These are phyloP conservation scores for Eucalyptus lansdowneana DNA, from an alignment of 345 rosid species.

Conservation along the genomic window DNA sequence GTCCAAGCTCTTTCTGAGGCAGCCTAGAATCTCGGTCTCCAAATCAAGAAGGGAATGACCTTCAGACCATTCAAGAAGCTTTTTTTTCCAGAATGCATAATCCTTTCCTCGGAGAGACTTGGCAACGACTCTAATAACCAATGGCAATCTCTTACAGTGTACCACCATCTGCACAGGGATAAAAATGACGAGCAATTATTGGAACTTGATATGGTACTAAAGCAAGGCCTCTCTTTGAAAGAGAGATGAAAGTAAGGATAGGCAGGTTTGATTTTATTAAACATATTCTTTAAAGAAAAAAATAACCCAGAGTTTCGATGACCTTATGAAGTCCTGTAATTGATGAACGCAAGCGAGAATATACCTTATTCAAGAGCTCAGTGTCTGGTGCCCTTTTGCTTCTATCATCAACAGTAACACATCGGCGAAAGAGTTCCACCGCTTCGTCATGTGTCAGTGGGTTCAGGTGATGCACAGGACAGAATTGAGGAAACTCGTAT, in stretches of 20 bases:
- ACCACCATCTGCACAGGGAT: constrained; percentile 24
- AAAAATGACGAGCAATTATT: neutral
- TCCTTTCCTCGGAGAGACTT: constrained; percentile 22
- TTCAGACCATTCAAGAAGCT: constrained; percentile 7
- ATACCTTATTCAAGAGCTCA: neutral
- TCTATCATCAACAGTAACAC: neutral
- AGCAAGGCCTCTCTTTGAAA: neutral
- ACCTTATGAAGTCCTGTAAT: neutral
- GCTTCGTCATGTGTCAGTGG: neutral
- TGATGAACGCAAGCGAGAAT: neutral
- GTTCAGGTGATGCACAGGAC: neutral
- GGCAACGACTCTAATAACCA: constrained; percentile 42
- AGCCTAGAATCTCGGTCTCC: constrained; percentile 3
- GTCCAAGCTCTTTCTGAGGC: constrained; percentile 36
- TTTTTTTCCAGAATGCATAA: constrained; percentile 12
- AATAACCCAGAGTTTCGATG: neutral
- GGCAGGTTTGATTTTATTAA: neutral
- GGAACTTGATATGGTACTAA: neutral
- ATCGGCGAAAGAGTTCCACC: neutral
- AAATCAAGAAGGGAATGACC: constrained; percentile 8
- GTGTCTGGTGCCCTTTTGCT: neutral
- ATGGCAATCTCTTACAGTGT: constrained; percentile 44
- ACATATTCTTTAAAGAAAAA: neutral
- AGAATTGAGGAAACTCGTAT: neutral
- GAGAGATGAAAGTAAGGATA: neutral